Evolutionary conservation across 2,329 filamentous ascomycete species (phyloP).

Genomic region (Fusarium foetens): DNA sequence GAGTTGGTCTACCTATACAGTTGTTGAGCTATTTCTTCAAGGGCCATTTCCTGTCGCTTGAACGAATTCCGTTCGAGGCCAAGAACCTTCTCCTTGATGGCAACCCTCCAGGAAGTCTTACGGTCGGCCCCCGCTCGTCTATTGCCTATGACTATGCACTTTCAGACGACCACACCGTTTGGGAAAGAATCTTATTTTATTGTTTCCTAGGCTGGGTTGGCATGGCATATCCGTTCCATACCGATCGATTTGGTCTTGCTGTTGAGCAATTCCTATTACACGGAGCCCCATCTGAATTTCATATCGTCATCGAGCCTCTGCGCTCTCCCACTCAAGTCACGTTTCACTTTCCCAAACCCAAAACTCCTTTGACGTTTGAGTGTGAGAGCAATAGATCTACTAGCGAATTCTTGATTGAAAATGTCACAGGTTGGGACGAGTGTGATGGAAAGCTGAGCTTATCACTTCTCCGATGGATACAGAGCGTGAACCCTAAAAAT

Average conservation of each 20-base stretch:
- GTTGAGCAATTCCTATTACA: background rate
- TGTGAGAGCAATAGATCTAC: too few relatives aligned
- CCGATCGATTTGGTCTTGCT: background rate
- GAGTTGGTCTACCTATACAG: background rate
- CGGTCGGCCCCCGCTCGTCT: too few relatives aligned
- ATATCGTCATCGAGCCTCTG: background rate
- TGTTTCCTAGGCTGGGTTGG: background rate
- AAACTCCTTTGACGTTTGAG: too few relatives aligned
- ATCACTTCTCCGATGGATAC: too few relatives aligned
- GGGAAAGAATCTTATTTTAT: background rate
- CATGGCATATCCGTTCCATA: background rate
- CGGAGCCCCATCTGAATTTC: background rate
- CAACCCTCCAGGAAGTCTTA: too few relatives aligned
- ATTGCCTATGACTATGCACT: background rate
- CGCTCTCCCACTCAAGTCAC: background rate
- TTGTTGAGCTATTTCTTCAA: background rate
- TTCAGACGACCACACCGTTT: background rate
- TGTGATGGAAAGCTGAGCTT: too few relatives aligned
- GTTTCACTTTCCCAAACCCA: background rate
- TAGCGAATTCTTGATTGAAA: too few relatives aligned
- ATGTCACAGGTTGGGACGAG: too few relatives aligned
- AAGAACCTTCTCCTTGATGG: background rate
- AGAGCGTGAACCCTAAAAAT: too few relatives aligned
- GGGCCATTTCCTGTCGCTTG: background rate
- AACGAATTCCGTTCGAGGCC: fast-evolving